These are phyloP conservation scores for Arachnomyces sp. DNA, from an alignment of 2,329 filamentous ascomycete species.

Conservation along the genomic window DNA sequence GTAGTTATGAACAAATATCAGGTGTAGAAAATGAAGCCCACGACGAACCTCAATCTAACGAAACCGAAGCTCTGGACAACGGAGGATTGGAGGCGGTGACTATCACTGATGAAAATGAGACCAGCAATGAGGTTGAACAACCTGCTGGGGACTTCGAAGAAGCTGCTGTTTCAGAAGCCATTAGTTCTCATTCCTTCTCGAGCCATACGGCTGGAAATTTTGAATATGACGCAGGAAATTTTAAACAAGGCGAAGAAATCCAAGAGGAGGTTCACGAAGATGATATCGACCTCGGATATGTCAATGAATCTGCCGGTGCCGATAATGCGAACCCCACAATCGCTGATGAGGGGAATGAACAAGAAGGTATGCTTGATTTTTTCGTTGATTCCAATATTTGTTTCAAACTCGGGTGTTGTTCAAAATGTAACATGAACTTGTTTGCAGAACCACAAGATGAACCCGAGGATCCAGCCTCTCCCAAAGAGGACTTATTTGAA, in stretches of 20 bases:
- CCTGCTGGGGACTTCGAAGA: constrained; percentile 8
- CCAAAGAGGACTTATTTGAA: constrained; percentile 9
- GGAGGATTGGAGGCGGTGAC: no score
- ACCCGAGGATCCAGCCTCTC: background rate
- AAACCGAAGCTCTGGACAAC: no score
- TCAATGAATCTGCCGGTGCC: constrained; percentile 17
- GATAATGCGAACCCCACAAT: constrained; percentile 8
- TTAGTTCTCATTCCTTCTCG: no score
- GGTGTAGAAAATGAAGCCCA: no score
- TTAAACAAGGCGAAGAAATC: constrained; percentile 16
- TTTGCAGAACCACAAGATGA: constrained; percentile 1
- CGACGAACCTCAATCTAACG: no score
- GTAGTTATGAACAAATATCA: no score
- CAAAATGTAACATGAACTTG: constrained; percentile 1
- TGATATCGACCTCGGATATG: constrained; percentile 5
- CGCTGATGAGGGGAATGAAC: constrained; percentile 9
- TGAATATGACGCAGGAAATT: constrained; percentile 13
- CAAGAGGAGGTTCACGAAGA: no score
- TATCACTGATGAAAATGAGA: background rate
- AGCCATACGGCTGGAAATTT: no score
- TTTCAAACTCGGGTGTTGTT: background rate
- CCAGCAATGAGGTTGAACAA: constrained; percentile 10
- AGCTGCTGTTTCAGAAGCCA: constrained; percentile 3
- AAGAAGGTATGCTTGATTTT: constrained; percentile 2
- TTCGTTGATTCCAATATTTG: no score